Conservation (phyloP, 2,329 filamentous ascomycete genomes). For the Paracoccidioides brasiliensis region DNA sequence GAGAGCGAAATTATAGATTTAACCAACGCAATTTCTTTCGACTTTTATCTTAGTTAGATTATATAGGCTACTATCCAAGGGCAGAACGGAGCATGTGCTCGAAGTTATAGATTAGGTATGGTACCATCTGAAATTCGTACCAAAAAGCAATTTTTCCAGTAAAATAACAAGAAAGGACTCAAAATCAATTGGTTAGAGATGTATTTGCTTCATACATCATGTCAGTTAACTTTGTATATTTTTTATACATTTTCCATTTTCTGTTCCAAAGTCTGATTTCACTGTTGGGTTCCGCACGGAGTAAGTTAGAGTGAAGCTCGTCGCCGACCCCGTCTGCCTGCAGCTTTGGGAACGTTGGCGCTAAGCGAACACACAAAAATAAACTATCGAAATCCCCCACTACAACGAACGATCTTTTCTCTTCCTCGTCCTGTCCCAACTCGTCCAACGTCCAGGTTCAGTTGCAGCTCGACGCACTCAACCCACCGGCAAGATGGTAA, state of each 20-base stretch:
- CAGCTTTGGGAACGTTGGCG: conserved; percentile 22
- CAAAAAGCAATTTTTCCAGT: not conserved
- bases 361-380: conserved; percentile 35
- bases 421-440: conserved; percentile 22
- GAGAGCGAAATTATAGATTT: conserved; percentile 23
- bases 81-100: too few relatives aligned
- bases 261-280: too few relatives aligned
- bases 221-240: too few relatives aligned
- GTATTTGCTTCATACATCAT: not conserved
- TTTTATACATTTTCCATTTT: too few relatives aligned
- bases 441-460: conserved; percentile 15
- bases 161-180: not conserved
- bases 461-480: conserved; percentile 10
- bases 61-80: not conserved
- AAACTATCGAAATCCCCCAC: conserved; percentile 18
- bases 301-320: conserved; percentile 13
- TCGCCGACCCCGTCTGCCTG: conserved; percentile 25
- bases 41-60: not conserved
- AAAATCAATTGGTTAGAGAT: not conserved
- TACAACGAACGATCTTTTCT: conserved; percentile 13
- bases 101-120: not conserved
- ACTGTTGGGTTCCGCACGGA: not conserved
- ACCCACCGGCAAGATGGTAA: conserved; percentile 35
- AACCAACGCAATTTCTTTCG: not conserved
- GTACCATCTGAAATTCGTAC: not conserved